Percentiles rank a stretch among this genome's conserved stretches.
Conservation (phyloP, 352 stramenopile genomes). For the Globisporangium parvum region DNA sequence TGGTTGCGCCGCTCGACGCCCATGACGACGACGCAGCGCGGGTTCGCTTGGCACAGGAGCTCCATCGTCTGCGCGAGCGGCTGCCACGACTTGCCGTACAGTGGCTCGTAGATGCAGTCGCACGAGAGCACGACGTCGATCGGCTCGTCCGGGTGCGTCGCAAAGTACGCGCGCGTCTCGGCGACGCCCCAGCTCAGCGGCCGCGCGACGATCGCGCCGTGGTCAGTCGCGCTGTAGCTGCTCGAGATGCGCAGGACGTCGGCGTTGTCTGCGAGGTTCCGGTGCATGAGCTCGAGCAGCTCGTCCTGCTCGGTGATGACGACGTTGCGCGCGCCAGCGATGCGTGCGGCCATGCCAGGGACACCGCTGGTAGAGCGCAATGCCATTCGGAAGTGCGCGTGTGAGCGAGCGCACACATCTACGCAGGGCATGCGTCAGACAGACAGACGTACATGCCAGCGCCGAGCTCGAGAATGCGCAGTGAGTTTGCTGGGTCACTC, state of each 20-base stretch:
- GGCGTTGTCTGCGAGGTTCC: slow-evolving; percentile 58
- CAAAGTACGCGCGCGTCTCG: slow-evolving; percentile 59
- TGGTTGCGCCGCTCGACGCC: slow-evolving; percentile 72
- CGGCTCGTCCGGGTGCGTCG: slow-evolving; percentile 31
- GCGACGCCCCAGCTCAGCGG: slow-evolving; percentile 77
- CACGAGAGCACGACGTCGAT: slow-evolving; percentile 93
- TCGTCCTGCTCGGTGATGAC: slow-evolving; percentile 90
- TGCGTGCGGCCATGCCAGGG: slow-evolving; percentile 87
- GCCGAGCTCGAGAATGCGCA: slow-evolving; percentile 80
- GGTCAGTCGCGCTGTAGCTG: neutral
- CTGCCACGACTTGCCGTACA: slow-evolving; percentile 91
- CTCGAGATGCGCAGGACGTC: slow-evolving; percentile 27
- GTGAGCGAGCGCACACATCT: no score
- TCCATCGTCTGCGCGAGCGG: slow-evolving; percentile 86
- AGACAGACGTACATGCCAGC: slow-evolving; percentile 57
- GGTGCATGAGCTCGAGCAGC: slow-evolving; percentile 79
- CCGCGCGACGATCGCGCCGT: slow-evolving; percentile 41
- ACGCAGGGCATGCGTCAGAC: no score
- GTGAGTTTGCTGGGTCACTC: slow-evolving; percentile 15
- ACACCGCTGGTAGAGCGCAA: slow-evolving; percentile 56
- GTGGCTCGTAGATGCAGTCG: slow-evolving; percentile 93
- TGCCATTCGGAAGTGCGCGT: neutral
- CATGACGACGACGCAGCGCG: slow-evolving; percentile 60
- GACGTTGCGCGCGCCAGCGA: slow-evolving; percentile 76
- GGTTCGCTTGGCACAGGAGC: slow-evolving; percentile 50